Base-by-base conservation (phyloP, 192 early-diverging fungal species). In the Coemansia brasiliensis region DNA sequence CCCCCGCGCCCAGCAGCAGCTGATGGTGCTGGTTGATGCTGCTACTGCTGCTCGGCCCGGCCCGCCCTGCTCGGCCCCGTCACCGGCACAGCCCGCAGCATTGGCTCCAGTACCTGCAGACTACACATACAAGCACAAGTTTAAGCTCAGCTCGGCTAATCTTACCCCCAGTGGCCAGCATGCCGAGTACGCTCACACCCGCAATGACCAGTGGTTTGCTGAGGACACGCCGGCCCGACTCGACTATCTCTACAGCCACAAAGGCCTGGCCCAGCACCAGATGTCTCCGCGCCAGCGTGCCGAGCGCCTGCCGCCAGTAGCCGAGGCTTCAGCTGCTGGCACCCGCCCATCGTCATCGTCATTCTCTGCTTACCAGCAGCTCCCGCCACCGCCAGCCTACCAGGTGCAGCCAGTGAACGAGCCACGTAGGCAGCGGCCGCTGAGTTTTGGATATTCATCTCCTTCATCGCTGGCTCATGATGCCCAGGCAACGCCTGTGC, bases 171-270 rank as follows among this genome's bases (percentile, higher is more conserved):
- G 56, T 27, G 24, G 48, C 56, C 29, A 26, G 29, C 18, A 58
- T 37, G 32, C 37, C 57, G 46, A 61, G 35, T 68, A 51, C 42
- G 69, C 65, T 0, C 75, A 72, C 39, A 72, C 75, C 18, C 68
- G 75, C 49, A 62, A 68, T 24, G 69, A 79, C 61, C 65, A 57
- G 65, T 79, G 75, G 75, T 72, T 79, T 25, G 26, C 54, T 13
- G 56, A 65, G 25, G 51, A 27, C 40, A 42, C 69, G 41, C 68
- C 75, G 20, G 18, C 57, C 39, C 61, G 52, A 27, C 54, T 79
- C 39, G 69, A 67, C 41, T 79, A 79, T 26, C 61, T 79, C 46
- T 72, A 59, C 45, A 54, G 41, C 49, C 48, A 26, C 29, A 38
- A 35, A 37, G 43, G 55, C 17, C 25, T 57, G 39, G 37, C 48